phyloP scores from a whole-genome alignment of 305 asterid species.

The Fraxinus sp. region DNA sequence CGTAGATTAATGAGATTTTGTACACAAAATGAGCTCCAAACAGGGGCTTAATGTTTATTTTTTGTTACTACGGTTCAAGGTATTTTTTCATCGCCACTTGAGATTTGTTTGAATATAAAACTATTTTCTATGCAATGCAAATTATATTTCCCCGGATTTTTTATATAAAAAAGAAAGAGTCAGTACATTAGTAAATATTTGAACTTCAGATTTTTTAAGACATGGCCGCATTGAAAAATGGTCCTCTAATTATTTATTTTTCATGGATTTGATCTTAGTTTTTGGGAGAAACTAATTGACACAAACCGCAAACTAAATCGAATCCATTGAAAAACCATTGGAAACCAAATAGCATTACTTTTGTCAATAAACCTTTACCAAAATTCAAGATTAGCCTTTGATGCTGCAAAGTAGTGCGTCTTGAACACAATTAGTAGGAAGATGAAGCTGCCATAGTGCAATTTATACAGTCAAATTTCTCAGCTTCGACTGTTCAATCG shows the following conservation, averaged over 20 bases:
- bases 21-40: no score
- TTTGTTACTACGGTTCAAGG: background rate
- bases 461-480: constrained; percentile 30
- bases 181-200: no score
- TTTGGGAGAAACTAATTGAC: background rate
- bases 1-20: background rate
- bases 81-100: background rate
- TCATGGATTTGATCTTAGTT: background rate
- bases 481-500: constrained; percentile 27
- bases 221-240: background rate
- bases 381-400: background rate
- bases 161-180: background rate
- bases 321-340: background rate
- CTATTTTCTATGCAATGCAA: background rate
- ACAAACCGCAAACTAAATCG: background rate
- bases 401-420: background rate
- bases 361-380: background rate
- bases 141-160: background rate
- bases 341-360: background rate
- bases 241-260: no score
- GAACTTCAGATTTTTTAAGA: no score
- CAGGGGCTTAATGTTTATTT: no score
- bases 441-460: constrained; percentile 19
- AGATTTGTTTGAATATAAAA: background rate
- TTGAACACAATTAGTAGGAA: background rate